These are phyloP conservation scores for Phytophthora fragariae DNA, from an alignment of 352 stramenopile genomes.

Conservation along the genomic window DNA sequence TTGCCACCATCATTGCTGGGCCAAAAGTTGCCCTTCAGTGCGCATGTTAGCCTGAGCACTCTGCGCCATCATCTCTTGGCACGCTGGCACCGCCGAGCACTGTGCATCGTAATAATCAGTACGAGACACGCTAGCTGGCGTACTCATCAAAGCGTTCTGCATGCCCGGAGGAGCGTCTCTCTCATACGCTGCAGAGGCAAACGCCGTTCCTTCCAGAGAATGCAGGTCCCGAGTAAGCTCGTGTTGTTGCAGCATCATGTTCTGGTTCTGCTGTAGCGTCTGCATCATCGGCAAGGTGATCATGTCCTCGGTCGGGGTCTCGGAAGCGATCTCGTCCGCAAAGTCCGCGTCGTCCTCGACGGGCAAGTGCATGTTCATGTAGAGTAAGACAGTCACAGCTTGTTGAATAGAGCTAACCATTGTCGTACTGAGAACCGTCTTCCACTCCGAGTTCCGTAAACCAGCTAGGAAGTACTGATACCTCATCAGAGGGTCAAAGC, in stretches of 20 bases:
- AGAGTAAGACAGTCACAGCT: not conserved
- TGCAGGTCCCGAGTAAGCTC: too few species aligned
- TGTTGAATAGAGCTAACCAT: not conserved
- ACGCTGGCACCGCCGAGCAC: not conserved
- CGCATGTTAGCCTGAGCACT: not conserved
- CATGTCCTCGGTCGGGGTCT: not conserved
- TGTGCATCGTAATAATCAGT: not conserved
- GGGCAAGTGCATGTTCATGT: not conserved
- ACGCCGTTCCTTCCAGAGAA: not conserved
- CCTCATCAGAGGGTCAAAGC: not conserved
- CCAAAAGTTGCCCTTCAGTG: not conserved
- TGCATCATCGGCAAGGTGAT: not conserved
- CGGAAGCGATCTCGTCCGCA: not conserved
- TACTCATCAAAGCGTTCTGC: not conserved
- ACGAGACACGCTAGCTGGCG: not conserved
- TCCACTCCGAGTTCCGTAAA: not conserved
- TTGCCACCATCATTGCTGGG: not conserved
- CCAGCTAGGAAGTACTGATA: constrained; percentile 4
- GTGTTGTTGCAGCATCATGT: not conserved
- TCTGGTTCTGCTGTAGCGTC: constrained; percentile 3
- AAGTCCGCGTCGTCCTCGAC: constrained; percentile 3
- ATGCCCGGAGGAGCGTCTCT: not conserved
- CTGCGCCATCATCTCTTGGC: not conserved
- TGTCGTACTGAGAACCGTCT: not conserved
- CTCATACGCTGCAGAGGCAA: not conserved